A percentile compares a stretch with the other conserved stretches of the same genome.
These are phyloP conservation scores for Amphicarpaea edgeworthii DNA, from an alignment of 306 rosid genomes.

Conservation along the genomic window DNA sequence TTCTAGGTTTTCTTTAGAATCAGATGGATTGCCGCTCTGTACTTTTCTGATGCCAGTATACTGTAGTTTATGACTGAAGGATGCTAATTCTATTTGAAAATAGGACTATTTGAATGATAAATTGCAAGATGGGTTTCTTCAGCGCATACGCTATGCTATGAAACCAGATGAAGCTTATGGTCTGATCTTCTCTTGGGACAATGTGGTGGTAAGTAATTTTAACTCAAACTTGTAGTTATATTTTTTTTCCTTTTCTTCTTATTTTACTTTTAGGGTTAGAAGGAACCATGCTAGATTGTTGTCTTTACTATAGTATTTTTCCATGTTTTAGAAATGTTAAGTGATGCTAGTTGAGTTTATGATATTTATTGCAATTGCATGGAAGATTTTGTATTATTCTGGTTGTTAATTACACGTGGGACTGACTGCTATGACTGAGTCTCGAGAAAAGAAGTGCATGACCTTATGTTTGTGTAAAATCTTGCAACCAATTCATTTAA, in stretches of 20 bases:
- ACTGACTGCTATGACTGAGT: slow-evolving; percentile 1
- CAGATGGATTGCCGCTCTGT: background rate
- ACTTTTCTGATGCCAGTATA: background rate
- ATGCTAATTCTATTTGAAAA: slow-evolving; percentile 52
- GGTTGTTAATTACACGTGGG: slow-evolving; percentile 24
- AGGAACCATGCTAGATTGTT: slow-evolving; percentile 23
- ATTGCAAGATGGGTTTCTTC: slow-evolving; percentile 94
- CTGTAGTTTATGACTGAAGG: slow-evolving; percentile 33
- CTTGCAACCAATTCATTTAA: slow-evolving; percentile 12
- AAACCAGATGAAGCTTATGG: slow-evolving; percentile 99
- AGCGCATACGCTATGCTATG: slow-evolving; percentile 96
- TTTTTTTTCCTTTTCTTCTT: background rate
- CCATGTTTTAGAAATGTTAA: slow-evolving; percentile 34
- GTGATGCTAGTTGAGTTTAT: slow-evolving; percentile 33
- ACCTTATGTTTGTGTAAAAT: background rate
- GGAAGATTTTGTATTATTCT: slow-evolving; percentile 16
- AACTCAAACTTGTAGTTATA: slow-evolving; percentile 41
- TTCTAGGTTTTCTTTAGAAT: slow-evolving; percentile 3
- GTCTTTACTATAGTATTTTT: slow-evolving; percentile 28
- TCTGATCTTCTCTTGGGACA: slow-evolving; percentile 94
- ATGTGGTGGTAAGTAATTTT: slow-evolving; percentile 77
- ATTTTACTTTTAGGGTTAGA: background rate
- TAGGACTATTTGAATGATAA: slow-evolving; percentile 96
- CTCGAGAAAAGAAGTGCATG: slow-evolving; percentile 28
- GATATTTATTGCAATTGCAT: slow-evolving; percentile 6